Base-by-base conservation (phyloP, 495 filamentous ascomycete genomes). In the Xylaria palmicola region DNA sequence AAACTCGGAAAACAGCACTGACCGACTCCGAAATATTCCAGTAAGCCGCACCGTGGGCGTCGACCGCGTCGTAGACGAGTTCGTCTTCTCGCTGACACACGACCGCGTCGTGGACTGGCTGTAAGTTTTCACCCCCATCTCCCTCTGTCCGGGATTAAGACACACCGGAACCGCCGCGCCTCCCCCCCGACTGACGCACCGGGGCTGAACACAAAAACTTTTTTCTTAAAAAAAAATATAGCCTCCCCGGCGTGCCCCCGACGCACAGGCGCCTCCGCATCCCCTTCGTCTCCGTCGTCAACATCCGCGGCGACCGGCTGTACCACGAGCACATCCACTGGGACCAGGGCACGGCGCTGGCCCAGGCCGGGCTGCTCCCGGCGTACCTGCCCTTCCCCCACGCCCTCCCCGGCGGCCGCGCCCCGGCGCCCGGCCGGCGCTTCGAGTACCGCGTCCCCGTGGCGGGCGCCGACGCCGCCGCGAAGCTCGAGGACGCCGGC, bases 311-410 rank as follows among this genome's bases (percentile, higher is more conserved):
- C 2, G 88, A 88, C 4, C 84, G 85, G 50, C 76, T 96, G 4
- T 92, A 86, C 68, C 86, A 90, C 53, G 92, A 97, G 72, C 88
- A 93, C 65, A 86, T 93, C 17, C 88, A 89, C 63, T 97, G 91
- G 91, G 92, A 96, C 67, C 91, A 96, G 70, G 90, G 88, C 1
- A 87, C 84, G 15, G 88, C 93, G 2, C 74, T 97, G 0, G 81
- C 88, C 19, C 92, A 96, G 72, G 74, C 91, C 0, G 91, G 91
- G 0, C 68, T 95, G 47, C 68, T 96, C 37, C 80, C 87, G 67
- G 64, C 88, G 78, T 72, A 83, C 73, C 66, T 78, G 6, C 79
- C 81, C 1, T 88, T 82, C 53, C 84, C 85, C 7, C 85, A 86
- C 65, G 56, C 77, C 0, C 56, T 85, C 2, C 73, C 80, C 0